Evolutionary conservation across 306 rosid species (phyloP).

Genomic region (Castanospermum australe): DNA sequence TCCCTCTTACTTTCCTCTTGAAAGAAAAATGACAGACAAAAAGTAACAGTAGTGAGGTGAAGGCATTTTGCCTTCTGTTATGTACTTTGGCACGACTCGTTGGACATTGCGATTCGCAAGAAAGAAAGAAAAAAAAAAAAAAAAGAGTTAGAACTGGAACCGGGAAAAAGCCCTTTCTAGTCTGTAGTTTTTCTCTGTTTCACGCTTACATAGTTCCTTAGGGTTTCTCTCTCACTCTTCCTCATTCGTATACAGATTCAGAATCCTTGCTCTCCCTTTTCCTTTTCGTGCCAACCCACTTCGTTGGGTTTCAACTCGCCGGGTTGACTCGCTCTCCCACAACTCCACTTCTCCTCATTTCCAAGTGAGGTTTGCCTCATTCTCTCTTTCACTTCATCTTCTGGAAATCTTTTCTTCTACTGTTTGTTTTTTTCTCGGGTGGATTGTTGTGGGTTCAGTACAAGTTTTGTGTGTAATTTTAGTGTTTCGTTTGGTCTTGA

Average conservation of each 20-base stretch:
- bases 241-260: conserved; percentile 46
- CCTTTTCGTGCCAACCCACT: neutral
- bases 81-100: conserved; percentile 42
- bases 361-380: conserved; percentile 40
- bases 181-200: neutral
- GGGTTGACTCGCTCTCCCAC: conserved; percentile 36
- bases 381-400: neutral
- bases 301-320: conserved; percentile 28
- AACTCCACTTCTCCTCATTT: neutral
- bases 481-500: neutral
- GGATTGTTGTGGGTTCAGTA: neutral
- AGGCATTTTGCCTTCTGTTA: conserved; percentile 41
- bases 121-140: neutral
- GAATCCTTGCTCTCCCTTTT: conserved; percentile 44
- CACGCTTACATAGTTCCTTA: neutral
- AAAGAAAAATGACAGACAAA: too few relatives aligned
- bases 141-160: too few relatives aligned
- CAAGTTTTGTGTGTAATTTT: conserved; percentile 11
- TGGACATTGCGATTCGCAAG: conserved; percentile 33
- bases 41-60: neutral
- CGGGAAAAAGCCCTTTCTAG: neutral
- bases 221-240: conserved; percentile 32
- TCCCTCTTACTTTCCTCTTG: too few relatives aligned
- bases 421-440: neutral
- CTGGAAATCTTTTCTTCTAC: neutral